Evolutionary conservation across 2,329 filamentous ascomycete genomes (phyloP), one percentile per base, ranked within the genome.

Genomic region (Corynespora cassiicola): DNA sequence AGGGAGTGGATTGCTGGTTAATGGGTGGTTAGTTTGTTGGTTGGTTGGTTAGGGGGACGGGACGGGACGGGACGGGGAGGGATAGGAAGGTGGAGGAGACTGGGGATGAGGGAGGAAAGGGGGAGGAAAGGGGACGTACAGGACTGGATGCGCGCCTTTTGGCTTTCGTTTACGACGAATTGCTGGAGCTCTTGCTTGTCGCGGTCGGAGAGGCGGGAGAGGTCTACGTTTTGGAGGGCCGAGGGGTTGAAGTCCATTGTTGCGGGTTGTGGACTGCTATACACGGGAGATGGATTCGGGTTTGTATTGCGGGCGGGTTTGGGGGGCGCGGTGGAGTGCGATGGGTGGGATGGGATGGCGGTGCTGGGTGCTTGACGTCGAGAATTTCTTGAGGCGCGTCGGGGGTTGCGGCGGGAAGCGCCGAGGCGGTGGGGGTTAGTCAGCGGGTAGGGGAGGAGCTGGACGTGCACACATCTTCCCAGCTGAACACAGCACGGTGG

Each of bases 181-280:
- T 90, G 84, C 62, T 90, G 88, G 27, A 99, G 80, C 72, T 97
- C 90, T 52, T 83, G 78, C 79, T 90, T 94, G 73, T 96, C 90
- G 63, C 81, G 80, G 45, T 88, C 85, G 60, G 81, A 87, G 65
- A 96, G 85, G 71, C 84, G 84, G 60, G 82, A 80, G 53, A 92
- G 74, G 63, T 91, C 87, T 61, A 84, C 59, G 45, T 71, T 78
- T 73, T 47, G 50, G 46, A 63, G 45, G 19, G 32, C 30, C 42
- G 76, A 73, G 63, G 80, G 65, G 40, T 58, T 54, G 45, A 55
- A 47, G 57, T 66, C 63, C 62, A 65, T 67, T 29, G 19, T 41
- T 46, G 36, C 5, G 3, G 26, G 20, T 23, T 41, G 26, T 12
- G 21, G 22, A 12, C 7, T 20, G 18, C 26, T n/a, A 20, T 12